These are phyloP conservation scores for Xylaria cubensis DNA, from an alignment of 495 filamentous ascomycete species.

Conservation along the genomic window DNA sequence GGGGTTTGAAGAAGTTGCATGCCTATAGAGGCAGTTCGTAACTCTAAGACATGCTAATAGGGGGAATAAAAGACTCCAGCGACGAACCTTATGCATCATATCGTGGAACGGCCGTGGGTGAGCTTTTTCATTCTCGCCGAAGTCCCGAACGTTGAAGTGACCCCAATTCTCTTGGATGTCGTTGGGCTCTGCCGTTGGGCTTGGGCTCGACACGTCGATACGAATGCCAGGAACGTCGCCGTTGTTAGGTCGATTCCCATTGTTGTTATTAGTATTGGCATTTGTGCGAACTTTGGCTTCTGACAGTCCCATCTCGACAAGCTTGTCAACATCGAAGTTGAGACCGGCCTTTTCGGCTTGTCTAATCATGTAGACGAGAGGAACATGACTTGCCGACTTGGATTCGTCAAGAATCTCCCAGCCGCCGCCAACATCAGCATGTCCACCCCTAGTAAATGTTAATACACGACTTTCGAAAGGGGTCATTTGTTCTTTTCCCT, in stretches of 20 bases:
- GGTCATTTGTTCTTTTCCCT: not conserved
- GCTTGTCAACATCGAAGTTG: constrained; percentile 70
- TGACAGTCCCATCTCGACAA: constrained; percentile 66
- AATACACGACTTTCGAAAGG: not conserved
- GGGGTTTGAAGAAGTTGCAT: too few species aligned
- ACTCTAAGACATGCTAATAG: too few species aligned
- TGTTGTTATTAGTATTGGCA: constrained; percentile 4
- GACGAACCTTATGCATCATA: constrained; percentile 54
- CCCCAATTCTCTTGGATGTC: constrained; percentile 31
- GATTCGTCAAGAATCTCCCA: constrained; percentile 69
- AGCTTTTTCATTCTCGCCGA: constrained; percentile 25
- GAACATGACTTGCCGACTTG: constrained; percentile 72
- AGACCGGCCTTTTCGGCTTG: constrained; percentile 79
- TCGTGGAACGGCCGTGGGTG: constrained; percentile 52
- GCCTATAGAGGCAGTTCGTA: too few species aligned
- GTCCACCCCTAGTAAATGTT: constrained; percentile 58
- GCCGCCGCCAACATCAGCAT: constrained; percentile 85
- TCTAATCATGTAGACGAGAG: constrained; percentile 84
- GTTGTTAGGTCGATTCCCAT: not conserved
- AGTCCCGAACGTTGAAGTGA: constrained; percentile 29
- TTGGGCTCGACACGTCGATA: constrained; percentile 42
- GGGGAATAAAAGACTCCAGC: too few species aligned
- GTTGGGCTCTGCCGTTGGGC: not conserved
- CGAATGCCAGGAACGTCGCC: constrained; percentile 45
- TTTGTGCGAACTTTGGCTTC: constrained; percentile 45